Base-by-base conservation (phyloP, 164 flowering plant genomes). In the Akebia trifoliata region DNA sequence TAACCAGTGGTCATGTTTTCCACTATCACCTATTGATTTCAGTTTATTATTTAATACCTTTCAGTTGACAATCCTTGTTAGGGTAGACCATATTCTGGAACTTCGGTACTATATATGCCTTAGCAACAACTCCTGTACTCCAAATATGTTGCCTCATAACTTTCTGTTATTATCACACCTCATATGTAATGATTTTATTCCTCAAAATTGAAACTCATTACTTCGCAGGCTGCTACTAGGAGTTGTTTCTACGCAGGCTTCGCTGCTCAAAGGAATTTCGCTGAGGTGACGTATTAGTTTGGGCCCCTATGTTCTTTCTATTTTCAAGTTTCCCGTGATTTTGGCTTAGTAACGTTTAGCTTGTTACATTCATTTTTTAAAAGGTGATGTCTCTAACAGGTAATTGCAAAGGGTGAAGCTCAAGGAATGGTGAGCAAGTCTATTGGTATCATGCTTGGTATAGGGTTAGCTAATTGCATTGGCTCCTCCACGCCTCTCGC, bases 361-460 rank as follows among this genome's bases (percentile, higher is more conserved):
- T 6, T 6, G 7, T 9, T 25, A 49, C 52, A 21, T 26, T 22
- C 47, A 14, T 36, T 36, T 50, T 50, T 50, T 15, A 46, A 37
- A n/a, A 50, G 42, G n/a, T 15, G 18, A 29, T 28, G 28, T 31
- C 47, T 44, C 24, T 73, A 66, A 45, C 77, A 93, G 99, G 97
- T 93, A 38, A 93, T 93, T 75, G 99, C 99, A 1, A 93, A 93
- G 65, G 99, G 99, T 47, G 99, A 93, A 83, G 99, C 97, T 67
- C 99, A 90, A 74, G 99, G 99, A 73, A 93, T 90, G 99, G 95
- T 90, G 71, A 93, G 99, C 96, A 90, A 85, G 71, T 84, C 81
- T 48, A 68, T 93, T 31, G 97, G 99, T 32, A 90, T 87, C 40
- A 55, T 76, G 80, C 76, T 87, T 70, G 99, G 96, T 39, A 87